Percentiles rank a stretch among this genome's conserved stretches.
These are phyloP conservation scores for Emergomyces orientalis DNA, from an alignment of 2,329 filamentous ascomycete genomes.

Conservation along the genomic window DNA sequence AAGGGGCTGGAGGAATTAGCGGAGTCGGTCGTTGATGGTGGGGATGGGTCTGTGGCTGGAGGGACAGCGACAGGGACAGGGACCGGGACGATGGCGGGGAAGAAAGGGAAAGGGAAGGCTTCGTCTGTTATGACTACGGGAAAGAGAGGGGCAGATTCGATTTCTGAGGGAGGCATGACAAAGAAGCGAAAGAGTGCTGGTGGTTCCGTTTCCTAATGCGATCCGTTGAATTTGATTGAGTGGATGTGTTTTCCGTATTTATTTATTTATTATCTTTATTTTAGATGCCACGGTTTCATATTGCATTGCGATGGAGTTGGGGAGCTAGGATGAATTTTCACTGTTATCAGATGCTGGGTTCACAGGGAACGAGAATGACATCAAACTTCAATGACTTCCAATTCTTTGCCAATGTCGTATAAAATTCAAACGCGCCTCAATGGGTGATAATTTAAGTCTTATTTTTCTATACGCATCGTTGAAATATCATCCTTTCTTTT, in stretches of 20 bases:
- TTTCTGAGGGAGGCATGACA: slow-evolving; percentile 4
- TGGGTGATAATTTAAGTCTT: background rate
- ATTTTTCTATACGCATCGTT: background rate
- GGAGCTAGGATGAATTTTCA: background rate
- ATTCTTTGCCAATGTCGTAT: background rate
- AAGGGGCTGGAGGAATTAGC: slow-evolving; percentile 25
- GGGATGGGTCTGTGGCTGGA: slow-evolving; percentile 19
- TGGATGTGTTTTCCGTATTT: background rate
- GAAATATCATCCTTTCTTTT: background rate
- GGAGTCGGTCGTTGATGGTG: slow-evolving; percentile 9
- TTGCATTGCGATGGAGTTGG: slow-evolving; percentile 2
- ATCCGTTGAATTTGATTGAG: background rate
- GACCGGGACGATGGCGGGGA: slow-evolving; percentile 15
- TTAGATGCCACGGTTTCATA: background rate
- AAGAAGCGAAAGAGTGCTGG: slow-evolving; percentile 13
- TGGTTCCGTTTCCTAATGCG: background rate
- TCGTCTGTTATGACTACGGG: slow-evolving; percentile 17
- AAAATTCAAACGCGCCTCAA: background rate
- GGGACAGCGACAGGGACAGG: slow-evolving; percentile 7
- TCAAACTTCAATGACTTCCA: background rate
- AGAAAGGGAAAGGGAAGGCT: slow-evolving; percentile 30
- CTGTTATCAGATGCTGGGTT: background rate
- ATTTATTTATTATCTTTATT: background rate
- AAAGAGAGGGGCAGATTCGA: slow-evolving; percentile 17
- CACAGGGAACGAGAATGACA: background rate